Conservation (phyloP, 805 yeast genomes). For the baker's yeast (Saccharomyces cerevisiae) region DNA sequence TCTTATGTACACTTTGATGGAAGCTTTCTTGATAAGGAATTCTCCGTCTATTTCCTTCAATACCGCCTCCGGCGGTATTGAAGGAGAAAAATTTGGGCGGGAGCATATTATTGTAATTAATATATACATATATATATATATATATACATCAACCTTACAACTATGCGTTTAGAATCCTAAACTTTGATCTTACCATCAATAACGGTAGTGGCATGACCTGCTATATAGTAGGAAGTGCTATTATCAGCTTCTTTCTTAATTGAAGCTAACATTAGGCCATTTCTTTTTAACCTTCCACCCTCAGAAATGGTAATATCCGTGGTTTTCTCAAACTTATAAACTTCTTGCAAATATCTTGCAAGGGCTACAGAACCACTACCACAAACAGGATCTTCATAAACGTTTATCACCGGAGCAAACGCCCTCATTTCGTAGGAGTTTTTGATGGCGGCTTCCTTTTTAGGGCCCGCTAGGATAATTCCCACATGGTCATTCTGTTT, state of each 20-base stretch:
- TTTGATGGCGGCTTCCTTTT: constrained; percentile 15
- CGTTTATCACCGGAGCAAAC: constrained; percentile 33
- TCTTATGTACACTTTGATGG: not conserved
- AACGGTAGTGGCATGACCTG: constrained; percentile 35
- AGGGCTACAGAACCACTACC: constrained; percentile 41
- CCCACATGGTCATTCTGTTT: constrained; percentile 27
- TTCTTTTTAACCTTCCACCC: constrained; percentile 35
- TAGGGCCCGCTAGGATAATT: constrained; percentile 33
- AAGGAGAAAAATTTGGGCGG: not conserved
- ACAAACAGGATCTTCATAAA: constrained; percentile 47
- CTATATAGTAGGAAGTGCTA: constrained; percentile 25
- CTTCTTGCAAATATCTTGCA: constrained; percentile 23
- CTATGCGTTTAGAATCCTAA: not conserved
- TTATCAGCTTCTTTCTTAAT: constrained; percentile 12
- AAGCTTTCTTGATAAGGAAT: not conserved
- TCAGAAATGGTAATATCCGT: constrained; percentile 27
- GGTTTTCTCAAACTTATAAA: constrained; percentile 13
- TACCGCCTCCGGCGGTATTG: not conserved
- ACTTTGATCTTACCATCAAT: constrained; percentile 29
- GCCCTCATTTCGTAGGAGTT: constrained; percentile 38
- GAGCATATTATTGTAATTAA: not conserved
- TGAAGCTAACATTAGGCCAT: constrained; percentile 30
- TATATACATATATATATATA: too few species aligned
- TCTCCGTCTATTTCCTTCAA: not conserved
- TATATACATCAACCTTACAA: too few species aligned